phyloP scores from a whole-genome alignment of 148 eudicot species.

The Gaultheria prostrata region DNA sequence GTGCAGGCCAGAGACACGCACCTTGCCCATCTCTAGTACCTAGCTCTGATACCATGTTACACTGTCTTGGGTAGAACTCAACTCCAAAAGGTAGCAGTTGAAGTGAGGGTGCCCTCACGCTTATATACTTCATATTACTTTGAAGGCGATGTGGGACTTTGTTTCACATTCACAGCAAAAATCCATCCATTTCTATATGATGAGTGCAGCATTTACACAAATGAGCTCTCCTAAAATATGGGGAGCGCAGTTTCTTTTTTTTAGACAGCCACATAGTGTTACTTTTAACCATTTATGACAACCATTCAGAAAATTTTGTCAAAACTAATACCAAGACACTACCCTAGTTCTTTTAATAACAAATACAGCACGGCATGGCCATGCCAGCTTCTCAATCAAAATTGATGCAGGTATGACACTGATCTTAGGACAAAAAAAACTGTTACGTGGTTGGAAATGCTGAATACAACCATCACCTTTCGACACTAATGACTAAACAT shows the following conservation, averaged over 20 bases:
- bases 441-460: neutral
- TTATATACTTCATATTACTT: too few species aligned
- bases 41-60: too few species aligned
- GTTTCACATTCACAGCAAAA: neutral
- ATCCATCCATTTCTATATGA: neutral
- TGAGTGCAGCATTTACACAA: neutral
- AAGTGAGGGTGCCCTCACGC: too few species aligned
- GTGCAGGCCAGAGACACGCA: too few species aligned
- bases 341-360: neutral
- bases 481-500: neutral
- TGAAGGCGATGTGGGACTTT: too few species aligned
- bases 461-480: constrained; percentile 7
- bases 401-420: neutral
- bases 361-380: neutral
- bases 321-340: neutral
- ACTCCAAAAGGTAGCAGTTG: too few species aligned
- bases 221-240: neutral
- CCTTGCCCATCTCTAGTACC: too few species aligned
- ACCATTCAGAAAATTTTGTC: neutral
- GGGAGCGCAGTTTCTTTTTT: neutral
- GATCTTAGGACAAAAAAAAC: neutral
- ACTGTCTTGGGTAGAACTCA: too few species aligned
- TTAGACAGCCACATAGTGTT: neutral
- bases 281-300: neutral
- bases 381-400: constrained; percentile 4